Evolutionary conservation across 805 yeast species (phyloP), one percentile per base, ranked within the genome.

Genomic region (Suhomyces sp.): DNA sequence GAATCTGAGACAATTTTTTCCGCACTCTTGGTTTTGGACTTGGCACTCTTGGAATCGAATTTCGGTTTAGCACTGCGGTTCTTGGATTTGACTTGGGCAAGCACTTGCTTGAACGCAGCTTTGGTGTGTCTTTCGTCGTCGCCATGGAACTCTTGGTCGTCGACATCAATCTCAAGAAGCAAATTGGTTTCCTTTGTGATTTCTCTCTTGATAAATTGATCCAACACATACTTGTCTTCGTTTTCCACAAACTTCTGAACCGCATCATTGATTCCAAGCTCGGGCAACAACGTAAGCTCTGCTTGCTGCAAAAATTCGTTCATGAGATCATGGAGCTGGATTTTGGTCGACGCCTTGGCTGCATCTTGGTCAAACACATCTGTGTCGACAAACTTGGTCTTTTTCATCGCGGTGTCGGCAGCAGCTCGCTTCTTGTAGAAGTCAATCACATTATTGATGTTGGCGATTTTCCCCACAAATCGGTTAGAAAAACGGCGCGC

Each of bases 401-500:
- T 61, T 6, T 60, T 48, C 54, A 60, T 52, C 44, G 46, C 5
- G 48, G 47, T 45, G 45, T 54, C 44, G 17, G 44, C 20, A 3
- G 21, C 20, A 57, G 51, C 44, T 75, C 65, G 74, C 57, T 78
- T 81, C 62, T 82, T 79, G 61, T 82, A 81, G 64, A 87, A 87
- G 45, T 83, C 84, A 2, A 93, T 81, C 7, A 92, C 89, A 60
- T 91, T 96, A 60, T 89, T 86, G n/a, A 85, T 83, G 65, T 94
- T 94, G 3, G 98, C 99, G 1, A 93, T 94, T 55, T 77, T 77
- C 0, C 97, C 97, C 5, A 88, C 96, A 74, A 93, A 94, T 60
- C 89, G 74, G 62, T 92, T 90, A 13, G 97, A 89, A 56, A 94
- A 89, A 56, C 97, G 72, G 48, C 96, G 76, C 0, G 96, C 88